These are phyloP conservation scores for Opeltia flavorubescens DNA, from an alignment of 495 filamentous ascomycete species.

Conservation along the genomic window DNA sequence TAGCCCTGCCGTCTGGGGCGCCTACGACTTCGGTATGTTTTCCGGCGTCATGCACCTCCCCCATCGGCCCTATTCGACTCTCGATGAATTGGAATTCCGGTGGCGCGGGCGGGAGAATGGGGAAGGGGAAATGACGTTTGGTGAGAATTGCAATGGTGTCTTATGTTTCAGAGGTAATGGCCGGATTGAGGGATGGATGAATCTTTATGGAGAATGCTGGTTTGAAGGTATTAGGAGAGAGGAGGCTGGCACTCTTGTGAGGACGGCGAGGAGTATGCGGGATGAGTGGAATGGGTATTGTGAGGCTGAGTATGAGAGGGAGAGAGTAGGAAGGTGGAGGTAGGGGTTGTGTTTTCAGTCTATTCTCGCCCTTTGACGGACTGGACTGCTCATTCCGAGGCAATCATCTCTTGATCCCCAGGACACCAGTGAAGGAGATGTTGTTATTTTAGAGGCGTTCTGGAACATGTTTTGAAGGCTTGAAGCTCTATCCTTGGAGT, in stretches of 20 bases:
- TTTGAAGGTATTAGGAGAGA: conserved; percentile 4
- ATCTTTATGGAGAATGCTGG: conserved; percentile 5
- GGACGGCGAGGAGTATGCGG: conserved; percentile 5
- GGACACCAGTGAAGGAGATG: no score
- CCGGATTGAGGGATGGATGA: conserved; percentile 5
- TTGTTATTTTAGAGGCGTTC: no score
- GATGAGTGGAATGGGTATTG: conserved; percentile 13
- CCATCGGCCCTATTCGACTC: conserved; percentile 4
- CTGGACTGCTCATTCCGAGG: no score
- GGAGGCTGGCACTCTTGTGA: conserved; percentile 1
- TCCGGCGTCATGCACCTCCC: conserved; percentile 12
- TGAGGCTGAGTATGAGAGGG: conserved; percentile 9
- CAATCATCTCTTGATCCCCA: no score
- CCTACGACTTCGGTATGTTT: conserved; percentile 16
- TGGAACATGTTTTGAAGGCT: no score
- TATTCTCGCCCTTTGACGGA: no score
- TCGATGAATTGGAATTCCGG: conserved; percentile 1
- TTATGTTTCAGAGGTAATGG: conserved; percentile 9
- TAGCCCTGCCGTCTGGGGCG: conserved; percentile 12
- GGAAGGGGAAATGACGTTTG: conserved; percentile 13
- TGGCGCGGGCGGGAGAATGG: conserved; percentile 13
- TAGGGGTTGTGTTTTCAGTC: background rate
- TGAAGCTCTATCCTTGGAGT: no score
- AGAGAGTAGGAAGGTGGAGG: conserved; percentile 5
- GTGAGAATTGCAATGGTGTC: conserved; percentile 1